Percentiles rank a stretch among this genome's conserved stretches.
phyloP scores from a whole-genome alignment of 495 filamentous ascomycete genomes.

The Chaetomium fimeti region DNA sequence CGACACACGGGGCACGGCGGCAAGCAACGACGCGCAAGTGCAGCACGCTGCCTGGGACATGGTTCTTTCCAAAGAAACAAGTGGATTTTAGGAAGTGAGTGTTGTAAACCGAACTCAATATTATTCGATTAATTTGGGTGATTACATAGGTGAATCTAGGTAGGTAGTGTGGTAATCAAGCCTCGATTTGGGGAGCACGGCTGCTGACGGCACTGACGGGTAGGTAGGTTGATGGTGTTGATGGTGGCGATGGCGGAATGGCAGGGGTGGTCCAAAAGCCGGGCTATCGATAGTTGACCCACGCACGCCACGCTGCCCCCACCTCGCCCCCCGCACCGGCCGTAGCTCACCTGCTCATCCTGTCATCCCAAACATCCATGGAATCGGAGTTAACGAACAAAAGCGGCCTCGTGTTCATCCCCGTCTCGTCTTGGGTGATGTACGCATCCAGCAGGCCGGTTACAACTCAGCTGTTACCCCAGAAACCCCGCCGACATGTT shows the following conservation, averaged over 20 bases:
- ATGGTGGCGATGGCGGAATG: not conserved
- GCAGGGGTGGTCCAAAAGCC: not conserved
- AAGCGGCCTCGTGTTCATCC: not conserved
- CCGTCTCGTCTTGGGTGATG: not conserved
- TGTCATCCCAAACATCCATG: not conserved
- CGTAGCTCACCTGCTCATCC: not conserved
- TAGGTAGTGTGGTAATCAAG: too few species aligned
- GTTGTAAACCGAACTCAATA: not conserved
- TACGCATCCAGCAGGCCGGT: not conserved
- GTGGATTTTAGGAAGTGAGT: not conserved
- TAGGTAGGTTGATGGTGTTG: not conserved
- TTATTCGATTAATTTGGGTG: not conserved
- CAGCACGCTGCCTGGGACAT: constrained; percentile 54
- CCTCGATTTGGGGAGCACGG: too few species aligned
- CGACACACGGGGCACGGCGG: constrained; percentile 41
- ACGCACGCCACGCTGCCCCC: not conserved
- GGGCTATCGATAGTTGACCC: constrained; percentile 2
- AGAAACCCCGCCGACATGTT: not conserved
- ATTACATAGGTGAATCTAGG: not conserved
- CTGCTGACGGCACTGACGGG: too few species aligned
- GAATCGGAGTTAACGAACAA: not conserved
- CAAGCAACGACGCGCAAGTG: constrained; percentile 62
- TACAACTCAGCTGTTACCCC: not conserved
- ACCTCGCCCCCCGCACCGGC: not conserved
- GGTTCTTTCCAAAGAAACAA: not conserved